Evolutionary conservation across 2,329 filamentous ascomycete species (phyloP).

Genomic region (Penicillium sp.): DNA sequence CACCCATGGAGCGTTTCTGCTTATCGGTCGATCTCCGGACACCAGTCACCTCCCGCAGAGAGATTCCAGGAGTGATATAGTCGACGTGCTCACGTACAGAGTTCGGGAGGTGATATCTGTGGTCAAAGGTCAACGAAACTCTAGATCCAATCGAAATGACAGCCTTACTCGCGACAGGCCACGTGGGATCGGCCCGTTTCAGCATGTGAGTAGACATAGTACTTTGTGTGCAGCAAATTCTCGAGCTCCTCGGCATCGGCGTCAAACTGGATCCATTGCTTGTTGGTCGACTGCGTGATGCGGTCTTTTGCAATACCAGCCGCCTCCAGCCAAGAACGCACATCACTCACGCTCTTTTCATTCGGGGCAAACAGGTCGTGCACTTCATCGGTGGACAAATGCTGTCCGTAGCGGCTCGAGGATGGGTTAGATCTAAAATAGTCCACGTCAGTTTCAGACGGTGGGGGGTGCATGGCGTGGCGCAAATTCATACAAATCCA

Average conservation of each 20-base stretch:
- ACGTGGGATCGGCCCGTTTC: slow-evolving; percentile 35
- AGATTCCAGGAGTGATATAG: slow-evolving; percentile 37
- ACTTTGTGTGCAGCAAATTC: slow-evolving; percentile 40
- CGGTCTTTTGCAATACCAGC: slow-evolving; percentile 28
- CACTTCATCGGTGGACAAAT: slow-evolving; percentile 34
- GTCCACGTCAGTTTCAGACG: neutral
- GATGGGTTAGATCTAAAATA: slow-evolving; percentile 35
- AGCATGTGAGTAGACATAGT: slow-evolving; percentile 40
- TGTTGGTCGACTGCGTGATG: slow-evolving; percentile 32
- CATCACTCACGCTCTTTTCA: slow-evolving; percentile 28
- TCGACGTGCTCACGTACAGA: slow-evolving; percentile 33
- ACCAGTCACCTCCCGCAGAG: slow-evolving; percentile 32
- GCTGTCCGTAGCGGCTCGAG: slow-evolving; percentile 39
- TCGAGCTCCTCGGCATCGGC: slow-evolving; percentile 40
- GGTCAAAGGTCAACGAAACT: neutral
- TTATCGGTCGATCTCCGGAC: slow-evolving; percentile 9
- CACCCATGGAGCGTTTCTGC: slow-evolving; percentile 26
- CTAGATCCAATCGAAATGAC: neutral
- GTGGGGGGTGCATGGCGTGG: neutral
- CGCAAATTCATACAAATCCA: slow-evolving; percentile 30
- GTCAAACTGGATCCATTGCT: slow-evolving; percentile 45
- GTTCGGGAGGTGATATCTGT: slow-evolving; percentile 32
- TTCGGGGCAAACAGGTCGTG: slow-evolving; percentile 40
- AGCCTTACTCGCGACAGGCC: slow-evolving; percentile 42
- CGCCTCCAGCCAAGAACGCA: slow-evolving; percentile 31